Evolutionary conservation across 2,329 filamentous ascomycete genomes (phyloP), one percentile per base, ranked within the genome.

Genomic region (Nemania sp.): DNA sequence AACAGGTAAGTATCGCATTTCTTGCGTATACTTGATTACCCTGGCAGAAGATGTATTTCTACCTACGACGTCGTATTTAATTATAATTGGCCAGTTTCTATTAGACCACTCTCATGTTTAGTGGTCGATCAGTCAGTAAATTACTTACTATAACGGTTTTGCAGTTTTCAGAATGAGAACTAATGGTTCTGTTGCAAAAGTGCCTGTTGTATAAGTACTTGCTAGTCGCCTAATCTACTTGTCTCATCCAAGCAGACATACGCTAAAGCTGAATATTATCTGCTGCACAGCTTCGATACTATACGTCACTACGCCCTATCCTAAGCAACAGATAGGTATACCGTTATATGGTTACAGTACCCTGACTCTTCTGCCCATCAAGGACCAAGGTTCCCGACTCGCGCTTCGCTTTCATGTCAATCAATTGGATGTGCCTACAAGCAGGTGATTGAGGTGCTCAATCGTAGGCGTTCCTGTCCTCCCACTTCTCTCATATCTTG

Each of bases 401-500:
- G 57, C 49, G 57, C 54, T 46, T 55, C 51, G 33, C 43, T 54
- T 44, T 44, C 19, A 39, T 54, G 45, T 48, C 52, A 48, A 56
- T 53, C 52, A 51, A 55, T 55, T 56, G 52, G 49, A 52, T 39
- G 55, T 49, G 40, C 45, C 33, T 56, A 43, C 44, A 49, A 55
- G 49, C 39, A 56, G 64, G 62, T 64, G 62, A 64, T 66, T 62
- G 61, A 57, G 41, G 19, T 47, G 37, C 30, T 57, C 43, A 49
- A 59, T 64, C 54, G 55, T 57, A 37, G 49, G 53, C 56, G 55
- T 62, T 63, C 58, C 56, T 61, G 54, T 65, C 49, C 54, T 62
- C 55, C 54, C 59, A 57, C 60, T 62, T 61, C 45, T 59, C 66
- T 64, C 59, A 68, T 64, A 63, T 64, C 64, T 66, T 61, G 64